phyloP scores from a whole-genome alignment of 306 rosid species.

The Quercus alba region DNA sequence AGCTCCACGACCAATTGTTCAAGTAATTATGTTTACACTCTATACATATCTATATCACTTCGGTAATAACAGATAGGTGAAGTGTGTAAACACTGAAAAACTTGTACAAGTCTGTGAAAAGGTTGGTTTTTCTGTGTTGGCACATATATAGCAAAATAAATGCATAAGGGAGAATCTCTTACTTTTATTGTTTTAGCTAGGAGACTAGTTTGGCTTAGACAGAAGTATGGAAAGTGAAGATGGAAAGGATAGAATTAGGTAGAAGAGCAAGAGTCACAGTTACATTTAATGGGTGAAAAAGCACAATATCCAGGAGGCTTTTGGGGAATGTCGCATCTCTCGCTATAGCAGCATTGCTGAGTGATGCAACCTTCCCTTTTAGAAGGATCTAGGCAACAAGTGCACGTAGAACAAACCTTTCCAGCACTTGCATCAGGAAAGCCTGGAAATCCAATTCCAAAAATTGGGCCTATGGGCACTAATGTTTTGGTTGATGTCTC shows the following conservation, averaged over 20 bases:
- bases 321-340: conserved; percentile 29
- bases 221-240: neutral
- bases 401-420: conserved; percentile 23
- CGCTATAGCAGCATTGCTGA: conserved; percentile 37
- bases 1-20: too few species aligned
- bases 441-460: conserved; percentile 6
- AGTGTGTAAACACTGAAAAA: too few species aligned
- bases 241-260: neutral
- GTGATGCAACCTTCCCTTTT: neutral
- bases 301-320: conserved; percentile 38
- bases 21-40: too few species aligned
- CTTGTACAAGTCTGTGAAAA: too few species aligned
- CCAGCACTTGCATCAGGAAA: neutral
- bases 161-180: too few species aligned
- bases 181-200: too few species aligned
- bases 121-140: too few species aligned
- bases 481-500: neutral
- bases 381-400: conserved; percentile 24
- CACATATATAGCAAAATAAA: too few species aligned
- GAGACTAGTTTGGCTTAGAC: too few species aligned
- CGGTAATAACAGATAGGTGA: too few species aligned
- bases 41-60: too few species aligned
- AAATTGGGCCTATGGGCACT: neutral
- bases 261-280: conserved; percentile 27
- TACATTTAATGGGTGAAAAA: conserved; percentile 27